Evolutionary conservation across 495 filamentous ascomycete genomes (phyloP), one percentile per base, ranked within the genome.

Genomic region (Massariosphaeria phaeospora): DNA sequence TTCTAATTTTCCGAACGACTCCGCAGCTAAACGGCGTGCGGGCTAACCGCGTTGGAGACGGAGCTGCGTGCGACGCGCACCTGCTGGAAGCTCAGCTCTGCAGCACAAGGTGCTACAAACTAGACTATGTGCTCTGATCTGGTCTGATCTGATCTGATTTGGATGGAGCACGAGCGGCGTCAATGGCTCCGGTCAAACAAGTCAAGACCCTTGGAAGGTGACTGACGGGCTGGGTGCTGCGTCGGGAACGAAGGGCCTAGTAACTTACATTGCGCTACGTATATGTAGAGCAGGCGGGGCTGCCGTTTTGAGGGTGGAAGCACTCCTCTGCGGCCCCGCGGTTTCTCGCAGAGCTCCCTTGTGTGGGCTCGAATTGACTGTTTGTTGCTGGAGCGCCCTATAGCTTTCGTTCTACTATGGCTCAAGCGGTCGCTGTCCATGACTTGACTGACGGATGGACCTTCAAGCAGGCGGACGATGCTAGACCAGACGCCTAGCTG

Each of bases 381-480:
- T 24, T 15, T 21, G 26, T 21, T 33, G 8, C 25, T 50, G 25
- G 45, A 3, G 18, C 6, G 12, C 8, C 39, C 6, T 3, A 45
- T 33, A 25, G 1, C 41, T 17, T 30, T 29, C 25, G 12, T 36
- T 44, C 36, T 33, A 38, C 29, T 30, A 66, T 65, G 61, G 34
- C 61, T 33, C 31, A 41, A 50, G 55, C 60, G 39, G 45, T 68
- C 31, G 17, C 48, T 54, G 52, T 58, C 10, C 62, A 66, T 31
- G 54, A 69, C 38, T 44, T 70, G n/a, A 57, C 45, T 30, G 20
- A 53, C 10, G 67, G 62, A 2, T 71, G 67, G 69, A 41, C 57
- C 23, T 63, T 71, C 57, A 69, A 63, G 55, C 65, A 69, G 48
- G 55, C 56, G 3, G 67, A 69, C 38, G 55, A 60, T 12, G 21